These are phyloP conservation scores for Pyrenochaeta sp. DNA, from an alignment of 2,329 filamentous ascomycete genomes.

Conservation along the genomic window DNA sequence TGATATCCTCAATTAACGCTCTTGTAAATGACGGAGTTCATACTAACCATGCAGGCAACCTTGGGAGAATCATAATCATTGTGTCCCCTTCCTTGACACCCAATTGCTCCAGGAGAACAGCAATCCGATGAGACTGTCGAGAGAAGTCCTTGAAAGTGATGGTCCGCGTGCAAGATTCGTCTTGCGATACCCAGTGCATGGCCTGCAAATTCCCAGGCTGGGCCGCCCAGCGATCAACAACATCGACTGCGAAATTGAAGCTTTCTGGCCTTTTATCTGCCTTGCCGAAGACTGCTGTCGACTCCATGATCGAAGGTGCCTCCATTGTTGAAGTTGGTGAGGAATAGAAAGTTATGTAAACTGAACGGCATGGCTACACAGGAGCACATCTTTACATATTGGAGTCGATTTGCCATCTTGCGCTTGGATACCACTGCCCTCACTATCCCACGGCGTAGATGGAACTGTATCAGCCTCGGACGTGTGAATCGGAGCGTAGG, in stretches of 20 bases:
- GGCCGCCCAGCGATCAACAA: constrained; percentile 9
- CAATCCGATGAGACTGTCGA: constrained; percentile 8
- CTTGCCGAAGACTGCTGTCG: no score
- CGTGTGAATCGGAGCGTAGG: no score
- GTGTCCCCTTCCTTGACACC: constrained; percentile 5
- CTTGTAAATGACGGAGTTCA: background rate
- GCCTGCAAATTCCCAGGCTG: constrained; percentile 5
- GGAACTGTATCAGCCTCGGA: background rate
- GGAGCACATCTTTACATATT: no score
- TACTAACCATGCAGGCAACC: constrained; percentile 9
- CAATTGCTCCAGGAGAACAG: constrained; percentile 3
- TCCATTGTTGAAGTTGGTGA: no score
- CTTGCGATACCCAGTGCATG: constrained; percentile 14
- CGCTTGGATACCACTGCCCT: no score
- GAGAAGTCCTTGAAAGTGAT: constrained; percentile 9
- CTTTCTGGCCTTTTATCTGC: constrained; percentile 1
- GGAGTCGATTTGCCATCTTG: no score
- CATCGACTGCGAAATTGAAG: constrained; percentile 10
- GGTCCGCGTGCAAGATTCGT: constrained; percentile 2
- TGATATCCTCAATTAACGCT: background rate
- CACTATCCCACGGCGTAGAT: background rate
- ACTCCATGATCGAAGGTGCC: no score
- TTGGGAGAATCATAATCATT: constrained; percentile 9
- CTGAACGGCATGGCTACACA: no score
- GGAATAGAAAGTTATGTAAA: no score